Percentiles rank a stretch among this genome's conserved stretches.
These are phyloP conservation scores for Domatiomyces catenatus DNA, from an alignment of 2,329 filamentous ascomycete species.

Conservation along the genomic window DNA sequence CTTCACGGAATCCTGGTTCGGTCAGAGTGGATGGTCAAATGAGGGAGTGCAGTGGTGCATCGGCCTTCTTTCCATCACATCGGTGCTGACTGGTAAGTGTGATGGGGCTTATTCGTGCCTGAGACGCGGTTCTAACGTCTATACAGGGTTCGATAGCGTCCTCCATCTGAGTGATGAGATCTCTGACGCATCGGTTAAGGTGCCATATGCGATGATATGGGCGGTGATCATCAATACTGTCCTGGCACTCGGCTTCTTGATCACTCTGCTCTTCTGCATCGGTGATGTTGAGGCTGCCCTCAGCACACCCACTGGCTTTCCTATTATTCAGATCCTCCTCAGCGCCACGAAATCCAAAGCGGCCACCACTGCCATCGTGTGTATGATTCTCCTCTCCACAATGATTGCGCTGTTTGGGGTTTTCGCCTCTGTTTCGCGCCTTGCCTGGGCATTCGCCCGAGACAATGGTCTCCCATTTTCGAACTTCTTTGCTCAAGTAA, in stretches of 20 bases:
- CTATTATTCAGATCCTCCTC: slow-evolving; percentile 32
- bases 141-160: slow-evolving; percentile 30
- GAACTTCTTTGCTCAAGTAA: slow-evolving; percentile 20
- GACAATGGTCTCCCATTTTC: slow-evolving; percentile 34
- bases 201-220: slow-evolving; percentile 22
- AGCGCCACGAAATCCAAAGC: slow-evolving; percentile 27
- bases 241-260: slow-evolving; percentile 11
- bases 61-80: slow-evolving; percentile 23
- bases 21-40: slow-evolving; percentile 24
- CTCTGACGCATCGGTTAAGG: slow-evolving; percentile 24
- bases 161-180: slow-evolving; percentile 35
- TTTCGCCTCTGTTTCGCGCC: slow-evolving; percentile 37
- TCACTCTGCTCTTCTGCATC: slow-evolving; percentile 16
- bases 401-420: slow-evolving; percentile 32
- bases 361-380: slow-evolving; percentile 31
- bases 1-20: slow-evolving; percentile 30
- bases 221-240: slow-evolving; percentile 23
- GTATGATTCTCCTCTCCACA: slow-evolving; percentile 32
- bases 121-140: neutral
- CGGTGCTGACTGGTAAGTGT: slow-evolving; percentile 19
- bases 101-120: neutral
- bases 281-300: slow-evolving; percentile 19
- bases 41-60: slow-evolving; percentile 23
- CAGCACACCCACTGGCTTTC: slow-evolving; percentile 25
- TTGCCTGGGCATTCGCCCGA: slow-evolving; percentile 38